These are phyloP conservation scores for Phytophthora cryptogea DNA, from an alignment of 352 stramenopile species.

Conservation along the genomic window DNA sequence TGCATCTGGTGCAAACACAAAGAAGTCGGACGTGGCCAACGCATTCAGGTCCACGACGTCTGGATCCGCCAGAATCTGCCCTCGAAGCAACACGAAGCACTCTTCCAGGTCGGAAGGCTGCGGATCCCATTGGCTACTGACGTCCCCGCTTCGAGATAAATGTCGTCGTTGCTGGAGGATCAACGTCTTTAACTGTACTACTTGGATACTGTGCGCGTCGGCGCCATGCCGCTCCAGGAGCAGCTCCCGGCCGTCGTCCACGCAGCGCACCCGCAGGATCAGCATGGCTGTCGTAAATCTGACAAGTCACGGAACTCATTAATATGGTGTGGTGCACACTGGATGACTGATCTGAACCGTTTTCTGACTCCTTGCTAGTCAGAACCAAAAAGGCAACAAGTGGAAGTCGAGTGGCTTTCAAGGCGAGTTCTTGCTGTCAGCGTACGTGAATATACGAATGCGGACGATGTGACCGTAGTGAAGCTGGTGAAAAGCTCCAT, in stretches of 20 bases:
- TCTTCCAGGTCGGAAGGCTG: conserved; percentile 20
- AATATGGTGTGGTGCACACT: conserved; percentile 10
- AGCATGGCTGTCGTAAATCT: conserved; percentile 10
- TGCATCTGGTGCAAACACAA: conserved; percentile 61
- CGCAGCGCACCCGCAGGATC: conserved; percentile 54
- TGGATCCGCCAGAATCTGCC: conserved; percentile 58
- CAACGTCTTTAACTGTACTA: conserved; percentile 55
- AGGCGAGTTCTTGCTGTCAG: not conserved
- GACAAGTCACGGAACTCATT: not conserved
- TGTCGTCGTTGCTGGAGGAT: conserved; percentile 41
- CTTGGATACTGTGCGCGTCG: conserved; percentile 42
- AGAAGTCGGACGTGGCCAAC: conserved; percentile 54
- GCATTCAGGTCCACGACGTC: conserved; percentile 67
- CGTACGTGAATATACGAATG: not conserved
- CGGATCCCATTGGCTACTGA: conserved; percentile 1
- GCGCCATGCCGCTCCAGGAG: conserved; percentile 46
- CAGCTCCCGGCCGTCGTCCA: conserved; percentile 61
- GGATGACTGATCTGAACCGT: conserved; percentile 19
- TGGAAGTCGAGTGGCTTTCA: not conserved
- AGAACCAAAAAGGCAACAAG: not conserved
- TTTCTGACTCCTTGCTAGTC: conserved; percentile 23
- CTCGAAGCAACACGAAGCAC: conserved; percentile 56
- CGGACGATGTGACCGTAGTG: too few relatives aligned
- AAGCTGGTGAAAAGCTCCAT: too few relatives aligned
- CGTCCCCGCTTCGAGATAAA: conserved; percentile 4